Percentiles rank a stretch among this genome's conserved stretches.
Conservation (phyloP, 345 rosid genomes). For the Salix exigua region DNA sequence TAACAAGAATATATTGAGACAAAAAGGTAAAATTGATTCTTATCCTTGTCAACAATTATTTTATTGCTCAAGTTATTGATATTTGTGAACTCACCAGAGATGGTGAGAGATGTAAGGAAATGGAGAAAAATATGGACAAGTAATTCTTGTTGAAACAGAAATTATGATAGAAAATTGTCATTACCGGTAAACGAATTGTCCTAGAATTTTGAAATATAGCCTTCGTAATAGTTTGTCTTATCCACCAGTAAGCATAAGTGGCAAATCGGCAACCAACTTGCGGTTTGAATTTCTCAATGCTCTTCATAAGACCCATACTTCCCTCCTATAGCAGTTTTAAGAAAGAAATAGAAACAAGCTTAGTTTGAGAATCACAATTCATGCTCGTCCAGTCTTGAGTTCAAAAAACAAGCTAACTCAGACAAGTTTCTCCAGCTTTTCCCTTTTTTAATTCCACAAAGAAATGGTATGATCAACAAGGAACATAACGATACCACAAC, state of each 20-base stretch:
- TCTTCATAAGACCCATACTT: slow-evolving; percentile 85
- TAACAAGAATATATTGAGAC: background rate
- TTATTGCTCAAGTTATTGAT: background rate
- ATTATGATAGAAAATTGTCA: background rate
- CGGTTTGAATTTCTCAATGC: slow-evolving; percentile 82
- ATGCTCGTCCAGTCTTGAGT: background rate
- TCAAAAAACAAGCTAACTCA: background rate
- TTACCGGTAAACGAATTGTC: slow-evolving; percentile 85
- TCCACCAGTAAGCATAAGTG: slow-evolving; percentile 93
- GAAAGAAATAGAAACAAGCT: slow-evolving; percentile 6
- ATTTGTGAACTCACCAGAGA: background rate
- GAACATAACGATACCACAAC: background rate
- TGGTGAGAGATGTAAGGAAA: background rate
- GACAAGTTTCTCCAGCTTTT: background rate
- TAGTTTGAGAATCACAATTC: background rate
- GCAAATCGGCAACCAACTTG: slow-evolving; percentile 78
- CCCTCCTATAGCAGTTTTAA: slow-evolving; percentile 52
- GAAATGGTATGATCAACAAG: background rate
- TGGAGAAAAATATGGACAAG: background rate
- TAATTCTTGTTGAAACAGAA: background rate
- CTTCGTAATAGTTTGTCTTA: slow-evolving; percentile 67
- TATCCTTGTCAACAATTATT: background rate
- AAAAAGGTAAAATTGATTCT: background rate
- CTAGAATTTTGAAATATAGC: slow-evolving; percentile 76
- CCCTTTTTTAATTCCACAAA: background rate